Evolutionary conservation across 2,329 filamentous ascomycete species (phyloP).

Genomic region (Aspergillus fijiensis): DNA sequence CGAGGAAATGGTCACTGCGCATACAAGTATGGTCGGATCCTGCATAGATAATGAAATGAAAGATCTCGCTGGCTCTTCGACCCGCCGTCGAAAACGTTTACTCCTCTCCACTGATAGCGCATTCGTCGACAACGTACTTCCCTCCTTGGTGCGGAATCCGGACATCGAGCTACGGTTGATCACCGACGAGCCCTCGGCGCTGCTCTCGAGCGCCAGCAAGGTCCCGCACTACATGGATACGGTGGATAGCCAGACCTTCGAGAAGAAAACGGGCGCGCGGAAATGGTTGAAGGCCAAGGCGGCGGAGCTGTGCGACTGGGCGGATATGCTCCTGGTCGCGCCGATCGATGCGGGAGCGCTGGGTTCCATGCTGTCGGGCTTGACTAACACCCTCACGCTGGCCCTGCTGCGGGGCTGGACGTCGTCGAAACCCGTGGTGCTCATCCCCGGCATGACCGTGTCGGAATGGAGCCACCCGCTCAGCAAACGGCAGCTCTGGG

Average conservation of each 20-base stretch:
- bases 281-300: conserved; percentile 45
- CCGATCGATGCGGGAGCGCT: conserved; percentile 82
- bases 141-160: conserved; percentile 39
- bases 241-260: conserved; percentile 40
- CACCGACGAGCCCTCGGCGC: conserved; percentile 39
- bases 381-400: conserved; percentile 76
- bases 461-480: conserved; percentile 89
- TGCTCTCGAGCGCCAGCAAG: conserved; percentile 39
- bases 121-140: conserved; percentile 41
- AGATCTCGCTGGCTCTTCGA: not conserved
- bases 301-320: conserved; percentile 76
- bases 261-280: conserved; percentile 39
- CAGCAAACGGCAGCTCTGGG: conserved; percentile 82
- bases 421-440: conserved; percentile 75
- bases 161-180: conserved; percentile 44
- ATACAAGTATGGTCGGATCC: conserved; percentile 8
- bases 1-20: conserved; percentile 19
- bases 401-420: conserved; percentile 85
- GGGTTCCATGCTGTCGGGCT: conserved; percentile 82
- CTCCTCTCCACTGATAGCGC: conserved; percentile 37
- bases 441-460: conserved; percentile 85
- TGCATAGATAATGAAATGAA: conserved; percentile 4
- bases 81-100: conserved; percentile 21
- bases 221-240: conserved; percentile 43
- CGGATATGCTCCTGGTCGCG: conserved; percentile 78